phyloP scores from a whole-genome alignment of 2,329 filamentous ascomycete species.

The Curvularia eragrostidis region DNA sequence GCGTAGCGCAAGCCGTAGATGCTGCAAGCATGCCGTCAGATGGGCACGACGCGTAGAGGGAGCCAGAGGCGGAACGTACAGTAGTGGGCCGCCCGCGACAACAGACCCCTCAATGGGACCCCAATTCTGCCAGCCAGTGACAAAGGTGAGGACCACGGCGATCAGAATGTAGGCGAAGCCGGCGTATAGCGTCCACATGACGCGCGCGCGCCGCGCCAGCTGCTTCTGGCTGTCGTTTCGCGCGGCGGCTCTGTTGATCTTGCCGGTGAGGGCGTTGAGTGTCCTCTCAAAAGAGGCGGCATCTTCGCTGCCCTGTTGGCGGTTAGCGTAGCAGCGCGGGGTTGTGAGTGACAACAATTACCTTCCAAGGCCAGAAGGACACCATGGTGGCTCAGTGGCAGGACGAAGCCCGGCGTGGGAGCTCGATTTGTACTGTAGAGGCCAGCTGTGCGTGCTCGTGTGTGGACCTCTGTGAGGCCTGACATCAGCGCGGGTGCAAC shows the following conservation, averaged over 20 bases:
- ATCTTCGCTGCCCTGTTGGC: slow-evolving; percentile 73
- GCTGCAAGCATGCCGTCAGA: slow-evolving; percentile 55
- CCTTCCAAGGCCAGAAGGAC: slow-evolving; percentile 75
- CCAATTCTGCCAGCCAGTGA: slow-evolving; percentile 84
- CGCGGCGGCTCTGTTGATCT: slow-evolving; percentile 77
- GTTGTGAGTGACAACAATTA: neutral
- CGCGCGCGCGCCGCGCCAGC: slow-evolving; percentile 77
- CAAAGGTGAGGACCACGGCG: slow-evolving; percentile 78
- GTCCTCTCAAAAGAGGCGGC: slow-evolving; percentile 93
- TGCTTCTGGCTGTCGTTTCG: slow-evolving; percentile 76
- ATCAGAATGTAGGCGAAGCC: slow-evolving; percentile 90
- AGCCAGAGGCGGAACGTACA: slow-evolving; percentile 61
- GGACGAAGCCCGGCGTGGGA: slow-evolving; percentile 35
- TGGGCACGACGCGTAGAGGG: too few species aligned
- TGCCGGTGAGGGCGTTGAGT: slow-evolving; percentile 78
- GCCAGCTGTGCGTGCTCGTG: slow-evolving; percentile 38
- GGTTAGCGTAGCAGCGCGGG: slow-evolving; percentile 19
- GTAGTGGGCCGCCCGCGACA: slow-evolving; percentile 76
- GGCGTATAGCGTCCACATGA: slow-evolving; percentile 88
- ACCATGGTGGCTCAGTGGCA: slow-evolving; percentile 65
- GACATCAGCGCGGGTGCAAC: slow-evolving; percentile 31
- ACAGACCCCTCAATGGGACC: slow-evolving; percentile 78
- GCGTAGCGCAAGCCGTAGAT: slow-evolving; percentile 77
- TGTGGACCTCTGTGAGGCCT: slow-evolving; percentile 22
- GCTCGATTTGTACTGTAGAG: slow-evolving; percentile 29